Evolutionary conservation across 176 grass and related monocot species (phyloP).

Genomic region (bread wheat (Triticum aestivum)): DNA sequence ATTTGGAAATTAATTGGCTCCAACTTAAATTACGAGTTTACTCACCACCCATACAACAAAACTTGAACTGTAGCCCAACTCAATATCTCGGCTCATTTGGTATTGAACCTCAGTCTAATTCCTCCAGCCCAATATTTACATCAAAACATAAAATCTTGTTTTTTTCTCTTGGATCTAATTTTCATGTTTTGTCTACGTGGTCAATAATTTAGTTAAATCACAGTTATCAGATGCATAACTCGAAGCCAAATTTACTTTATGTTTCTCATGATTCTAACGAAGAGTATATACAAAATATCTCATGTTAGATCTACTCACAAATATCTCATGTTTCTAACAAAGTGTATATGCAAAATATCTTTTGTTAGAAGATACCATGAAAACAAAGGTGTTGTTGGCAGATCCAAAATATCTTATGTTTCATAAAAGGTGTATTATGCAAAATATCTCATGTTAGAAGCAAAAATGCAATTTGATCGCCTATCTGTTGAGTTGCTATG

Average conservation of each 20-base stretch:
- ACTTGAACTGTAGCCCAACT: too few species aligned
- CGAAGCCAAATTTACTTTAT: background rate
- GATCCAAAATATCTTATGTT: background rate
- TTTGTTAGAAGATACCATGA: background rate
- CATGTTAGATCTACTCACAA: background rate
- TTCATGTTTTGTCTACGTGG: too few species aligned
- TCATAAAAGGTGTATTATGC: background rate
- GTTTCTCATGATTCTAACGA: background rate
- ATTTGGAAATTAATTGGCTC: too few species aligned
- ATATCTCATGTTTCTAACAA: background rate
- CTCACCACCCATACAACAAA: too few species aligned
- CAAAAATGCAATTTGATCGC: background rate
- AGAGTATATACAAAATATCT: background rate
- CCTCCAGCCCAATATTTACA: too few species aligned
- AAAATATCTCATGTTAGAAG: slow-evolving; percentile 22
- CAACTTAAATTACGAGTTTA: too few species aligned
- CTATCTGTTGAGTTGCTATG: background rate
- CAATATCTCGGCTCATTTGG: too few species aligned
- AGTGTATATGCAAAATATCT: background rate
- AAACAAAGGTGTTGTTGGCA: background rate
- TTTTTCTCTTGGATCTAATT: too few species aligned
- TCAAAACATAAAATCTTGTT: too few species aligned
- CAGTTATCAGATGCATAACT: background rate
- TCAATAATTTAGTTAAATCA: background rate
- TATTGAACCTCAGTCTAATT: too few species aligned